Base-by-base conservation (phyloP, 164 flowering plant genomes). In the Annona cherimola region DNA sequence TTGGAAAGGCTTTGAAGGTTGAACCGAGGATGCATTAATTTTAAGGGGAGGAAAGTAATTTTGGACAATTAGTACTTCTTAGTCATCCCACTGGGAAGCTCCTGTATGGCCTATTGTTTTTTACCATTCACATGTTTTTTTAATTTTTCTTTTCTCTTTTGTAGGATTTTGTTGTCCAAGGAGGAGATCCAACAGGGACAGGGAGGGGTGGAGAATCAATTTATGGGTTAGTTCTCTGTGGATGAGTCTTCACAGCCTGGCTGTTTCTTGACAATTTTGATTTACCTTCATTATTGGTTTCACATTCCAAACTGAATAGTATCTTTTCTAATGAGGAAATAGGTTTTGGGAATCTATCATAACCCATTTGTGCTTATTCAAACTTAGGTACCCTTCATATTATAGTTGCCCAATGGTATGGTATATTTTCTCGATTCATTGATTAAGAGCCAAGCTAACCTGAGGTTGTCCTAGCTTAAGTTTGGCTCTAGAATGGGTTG, bases 171-270 rank as follows among this genome's bases (percentile, higher is more conserved):
- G 89, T 93, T 18, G 97, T 95, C 71, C 99, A 95, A 87, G 97
- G 98, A 55, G 99, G 98, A 67, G 99, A 95, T 83, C 99, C 99
- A 16, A 95, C 99, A 1, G 98, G 97, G 39, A 95, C 99, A 18
- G 99, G 99, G 59, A 84, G 93, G 61, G 99, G 98, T 39, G 99
- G 98, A 63, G 92, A 89, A 77, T 95, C 99, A 20, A 95, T 95
- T 9, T 93, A 91, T 68, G 98, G 99, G 99, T 94, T 79, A 54
- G 77, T 9, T 5, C 66, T 16, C 5, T 45, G n/a, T 61, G 20
- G 19, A 61, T 61, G 19, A 18, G 19, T 61, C 7, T 61, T 35
- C 63, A 61, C 5, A 3, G 57, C 3, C 9, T 50, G 3, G 9
- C 14, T 50, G 14, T 16, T 7, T 50, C 57, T 50, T 50, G 57